Evolutionary conservation across 495 filamentous ascomycete species (phyloP).

Genomic region (Daldinia vernicosa): DNA sequence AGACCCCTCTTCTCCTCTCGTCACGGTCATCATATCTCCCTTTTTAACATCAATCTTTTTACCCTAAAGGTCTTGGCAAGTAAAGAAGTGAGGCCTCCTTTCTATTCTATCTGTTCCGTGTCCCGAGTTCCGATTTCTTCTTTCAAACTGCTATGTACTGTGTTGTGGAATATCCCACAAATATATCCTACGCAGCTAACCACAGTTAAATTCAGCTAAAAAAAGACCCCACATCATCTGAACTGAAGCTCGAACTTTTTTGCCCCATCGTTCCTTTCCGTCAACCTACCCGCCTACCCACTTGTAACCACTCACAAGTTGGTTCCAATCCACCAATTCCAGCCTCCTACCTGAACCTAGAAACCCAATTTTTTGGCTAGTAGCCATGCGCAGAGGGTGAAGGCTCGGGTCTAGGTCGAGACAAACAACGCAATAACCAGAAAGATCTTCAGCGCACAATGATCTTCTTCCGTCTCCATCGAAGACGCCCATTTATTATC

Average conservation of each 20-base stretch:
- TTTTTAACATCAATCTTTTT: constrained; percentile 23
- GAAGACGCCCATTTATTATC: constrained; percentile 48
- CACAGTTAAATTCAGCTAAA: not conserved
- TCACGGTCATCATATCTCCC: constrained; percentile 19
- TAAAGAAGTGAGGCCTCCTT: constrained; percentile 38
- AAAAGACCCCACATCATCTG: constrained; percentile 33
- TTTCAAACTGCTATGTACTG: constrained; percentile 1
- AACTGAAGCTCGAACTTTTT: constrained; percentile 1
- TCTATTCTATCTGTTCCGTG: constrained; percentile 17
- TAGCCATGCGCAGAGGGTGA: constrained; percentile 40
- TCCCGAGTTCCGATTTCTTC: constrained; percentile 32
- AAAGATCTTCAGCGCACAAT: constrained; percentile 43
- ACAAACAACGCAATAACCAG: constrained; percentile 27
- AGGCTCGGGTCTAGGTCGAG: constrained; percentile 22
- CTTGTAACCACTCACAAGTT: not conserved
- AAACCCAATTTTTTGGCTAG: constrained; percentile 15
- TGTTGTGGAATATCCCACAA: constrained; percentile 19
- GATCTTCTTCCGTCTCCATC: constrained; percentile 41
- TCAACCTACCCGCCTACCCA: constrained; percentile 8
- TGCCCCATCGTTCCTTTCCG: constrained; percentile 12
- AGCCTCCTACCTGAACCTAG: constrained; percentile 16
- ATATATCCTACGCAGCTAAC: not conserved
- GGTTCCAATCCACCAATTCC: constrained; percentile 9
- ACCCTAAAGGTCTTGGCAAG: constrained; percentile 41
- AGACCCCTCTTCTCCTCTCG: constrained; percentile 20